Evolutionary conservation across 148 eudicot species (phyloP).

Genomic region (Linanthus parryae): DNA sequence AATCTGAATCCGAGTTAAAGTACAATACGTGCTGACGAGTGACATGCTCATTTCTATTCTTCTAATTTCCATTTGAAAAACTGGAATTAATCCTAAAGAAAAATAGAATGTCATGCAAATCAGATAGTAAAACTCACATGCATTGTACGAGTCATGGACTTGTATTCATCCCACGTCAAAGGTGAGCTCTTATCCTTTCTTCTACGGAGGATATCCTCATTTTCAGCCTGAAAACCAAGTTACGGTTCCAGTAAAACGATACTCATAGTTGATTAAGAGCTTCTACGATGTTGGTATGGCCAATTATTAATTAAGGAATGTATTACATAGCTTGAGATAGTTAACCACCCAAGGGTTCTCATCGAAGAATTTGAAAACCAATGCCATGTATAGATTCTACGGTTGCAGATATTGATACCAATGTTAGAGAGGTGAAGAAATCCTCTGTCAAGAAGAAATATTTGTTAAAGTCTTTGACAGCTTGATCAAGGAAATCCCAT

Average conservation of each 20-base stretch:
- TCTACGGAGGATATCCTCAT: slow-evolving; percentile 6
- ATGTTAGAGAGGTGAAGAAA: slow-evolving; percentile 3
- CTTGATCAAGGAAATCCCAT: slow-evolving; percentile 18
- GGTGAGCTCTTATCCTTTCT: background rate
- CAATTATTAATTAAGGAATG: no score
- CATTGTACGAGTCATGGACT: slow-evolving; percentile 11
- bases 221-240: slow-evolving; percentile 12
- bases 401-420: slow-evolving; percentile 4
- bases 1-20: background rate
- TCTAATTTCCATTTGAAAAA: no score
- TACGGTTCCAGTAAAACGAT: no score
- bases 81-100: no score
- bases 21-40: no score
- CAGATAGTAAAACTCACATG: slow-evolving; percentile 4
- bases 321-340: slow-evolving; percentile 10
- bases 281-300: no score
- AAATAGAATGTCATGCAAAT: background rate
- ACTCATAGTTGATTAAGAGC: no score
- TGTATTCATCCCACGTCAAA: slow-evolving; percentile 12
- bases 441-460: slow-evolving; percentile 13
- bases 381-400: slow-evolving; percentile 7
- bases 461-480: slow-evolving; percentile 14
- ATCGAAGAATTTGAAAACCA: slow-evolving; percentile 11
- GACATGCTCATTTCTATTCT: no score
- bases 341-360: slow-evolving; percentile 10